Evolutionary conservation across 202 grass and related monocot genomes (phyloP).

Genomic region (Saccharum hybrid): DNA sequence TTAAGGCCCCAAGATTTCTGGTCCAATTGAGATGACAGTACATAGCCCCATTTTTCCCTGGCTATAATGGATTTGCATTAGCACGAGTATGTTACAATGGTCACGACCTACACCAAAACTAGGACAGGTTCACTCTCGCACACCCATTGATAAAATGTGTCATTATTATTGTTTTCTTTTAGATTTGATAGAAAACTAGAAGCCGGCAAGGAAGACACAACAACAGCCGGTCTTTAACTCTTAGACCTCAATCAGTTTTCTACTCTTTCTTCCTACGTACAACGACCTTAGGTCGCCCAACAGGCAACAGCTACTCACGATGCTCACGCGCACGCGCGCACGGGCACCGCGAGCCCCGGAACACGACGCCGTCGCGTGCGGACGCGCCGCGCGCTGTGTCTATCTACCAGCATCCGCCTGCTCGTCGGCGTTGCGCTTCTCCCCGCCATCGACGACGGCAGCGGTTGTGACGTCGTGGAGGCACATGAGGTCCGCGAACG

Average conservation of each 20-base stretch:
- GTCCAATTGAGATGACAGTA: not conserved
- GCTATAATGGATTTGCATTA: not conserved
- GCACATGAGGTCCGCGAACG: conserved; percentile 77
- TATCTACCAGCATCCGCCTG: not conserved
- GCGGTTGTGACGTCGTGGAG: conserved; percentile 5
- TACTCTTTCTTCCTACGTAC: conserved; percentile 37
- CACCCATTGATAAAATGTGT: not conserved
- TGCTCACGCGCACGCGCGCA: not conserved
- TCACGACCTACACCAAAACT: conserved; percentile 19
- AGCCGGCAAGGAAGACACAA: not conserved
- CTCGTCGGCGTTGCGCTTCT: not conserved
- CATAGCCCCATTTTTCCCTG: not conserved
- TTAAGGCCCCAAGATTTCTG: not conserved
- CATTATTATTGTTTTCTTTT: not conserved
- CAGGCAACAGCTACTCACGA: not conserved
- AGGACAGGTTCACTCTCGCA: not conserved
- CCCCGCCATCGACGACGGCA: not conserved
- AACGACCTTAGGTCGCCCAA: not conserved
- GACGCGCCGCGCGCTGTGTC: not conserved
- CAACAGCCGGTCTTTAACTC: not conserved
- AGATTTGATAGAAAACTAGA: not conserved
- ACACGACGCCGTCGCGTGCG: not conserved
- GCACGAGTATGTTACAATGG: conserved; percentile 24
- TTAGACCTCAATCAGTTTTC: not conserved
- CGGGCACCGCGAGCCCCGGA: not conserved